Conservation (phyloP, 1,284 basidiomycete genomes). For the Cryptococcus sp. region DNA sequence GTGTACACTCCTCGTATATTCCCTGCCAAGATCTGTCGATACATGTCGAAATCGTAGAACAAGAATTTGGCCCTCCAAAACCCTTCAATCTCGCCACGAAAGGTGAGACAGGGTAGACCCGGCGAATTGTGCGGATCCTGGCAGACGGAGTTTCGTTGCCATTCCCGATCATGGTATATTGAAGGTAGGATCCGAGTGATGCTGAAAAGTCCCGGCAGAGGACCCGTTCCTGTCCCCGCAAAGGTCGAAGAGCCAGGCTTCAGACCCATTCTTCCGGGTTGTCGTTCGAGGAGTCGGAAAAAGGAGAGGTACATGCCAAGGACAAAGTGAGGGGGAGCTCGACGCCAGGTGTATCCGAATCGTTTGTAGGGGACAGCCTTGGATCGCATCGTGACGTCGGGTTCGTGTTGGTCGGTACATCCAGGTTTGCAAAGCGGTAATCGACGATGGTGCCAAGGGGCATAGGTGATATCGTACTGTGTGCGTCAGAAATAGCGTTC, state of each 20-base stretch:
- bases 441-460: constrained; percentile 47
- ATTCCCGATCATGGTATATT: constrained; percentile 44
- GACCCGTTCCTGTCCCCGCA: constrained; percentile 9
- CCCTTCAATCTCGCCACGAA: constrained; percentile 47
- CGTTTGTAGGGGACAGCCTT: constrained; percentile 35
- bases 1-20: constrained; percentile 46
- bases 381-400: constrained; percentile 14
- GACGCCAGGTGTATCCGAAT: constrained; percentile 39
- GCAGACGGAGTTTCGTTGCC: constrained; percentile 46
- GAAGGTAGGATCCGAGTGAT: constrained; percentile 33
- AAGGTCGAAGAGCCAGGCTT: constrained; percentile 20
- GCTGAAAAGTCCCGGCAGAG: constrained; percentile 21
- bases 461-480: constrained; percentile 49
- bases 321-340: constrained; percentile 34
- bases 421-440: constrained; percentile 37
- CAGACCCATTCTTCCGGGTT: constrained; percentile 29
- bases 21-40: constrained; percentile 50
- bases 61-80: constrained; percentile 52
- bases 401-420: constrained; percentile 17
- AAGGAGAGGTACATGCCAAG: constrained; percentile 33
- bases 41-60: constrained; percentile 53
- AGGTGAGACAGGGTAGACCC: constrained; percentile 47
- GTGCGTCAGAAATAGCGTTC: too few relatives aligned
- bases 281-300: constrained; percentile 34
- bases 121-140: constrained; percentile 46